Conservation (phyloP, 2,329 filamentous ascomycete genomes). For the Apiospora koreana region DNA sequence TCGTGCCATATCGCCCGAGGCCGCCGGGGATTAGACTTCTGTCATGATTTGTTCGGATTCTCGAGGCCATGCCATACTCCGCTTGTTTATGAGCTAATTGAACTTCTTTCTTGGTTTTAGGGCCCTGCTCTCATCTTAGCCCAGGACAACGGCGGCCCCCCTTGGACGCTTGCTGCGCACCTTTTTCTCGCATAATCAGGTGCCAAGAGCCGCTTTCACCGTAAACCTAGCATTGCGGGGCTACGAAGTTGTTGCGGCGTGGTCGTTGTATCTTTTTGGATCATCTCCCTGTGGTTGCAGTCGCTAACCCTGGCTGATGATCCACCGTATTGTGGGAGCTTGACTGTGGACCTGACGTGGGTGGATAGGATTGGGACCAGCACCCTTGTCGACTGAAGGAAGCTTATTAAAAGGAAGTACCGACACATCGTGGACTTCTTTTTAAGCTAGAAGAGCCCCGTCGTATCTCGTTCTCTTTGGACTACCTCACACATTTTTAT, state of each 20-base stretch:
- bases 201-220: slow-evolving; percentile 6
- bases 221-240: slow-evolving; percentile 12
- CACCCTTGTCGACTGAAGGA: slow-evolving; percentile 21
- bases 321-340: slow-evolving; percentile 21
- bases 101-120: slow-evolving; percentile 7
- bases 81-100: slow-evolving; percentile 8
- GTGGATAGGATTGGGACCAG: slow-evolving; percentile 17
- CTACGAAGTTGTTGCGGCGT: slow-evolving; percentile 10
- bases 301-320: slow-evolving; percentile 27
- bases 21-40: slow-evolving; percentile 19
- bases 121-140: neutral
- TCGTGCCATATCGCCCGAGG: slow-evolving; percentile 14
- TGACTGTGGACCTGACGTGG: slow-evolving; percentile 27
- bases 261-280: slow-evolving; percentile 16
- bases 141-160: neutral
- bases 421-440: slow-evolving; percentile 3
- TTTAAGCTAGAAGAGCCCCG: neutral
- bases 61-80: slow-evolving; percentile 11
- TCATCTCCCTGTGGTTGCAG: slow-evolving; percentile 16
- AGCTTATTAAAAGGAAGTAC: slow-evolving; percentile 15
- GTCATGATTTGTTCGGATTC: slow-evolving; percentile 14
- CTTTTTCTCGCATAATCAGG: slow-evolving; percentile 10
- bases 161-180: neutral
- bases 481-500: neutral
- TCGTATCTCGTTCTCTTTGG: neutral